phyloP scores from a whole-genome alignment of 2,329 filamentous ascomycete species.

The Orbilia ellipsospora region DNA sequence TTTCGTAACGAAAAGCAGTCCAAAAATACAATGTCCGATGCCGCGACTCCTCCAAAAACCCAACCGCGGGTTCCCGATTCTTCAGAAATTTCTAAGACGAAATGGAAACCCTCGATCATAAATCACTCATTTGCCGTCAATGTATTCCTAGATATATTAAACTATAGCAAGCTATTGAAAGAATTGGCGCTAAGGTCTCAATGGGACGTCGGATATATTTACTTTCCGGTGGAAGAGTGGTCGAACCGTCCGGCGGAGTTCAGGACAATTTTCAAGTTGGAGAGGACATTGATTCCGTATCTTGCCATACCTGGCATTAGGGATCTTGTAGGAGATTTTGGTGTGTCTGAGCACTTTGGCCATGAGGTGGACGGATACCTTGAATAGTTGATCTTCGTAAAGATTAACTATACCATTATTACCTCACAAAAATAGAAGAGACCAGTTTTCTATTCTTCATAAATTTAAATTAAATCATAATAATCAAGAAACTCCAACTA shows the following conservation, averaged over 20 bases:
- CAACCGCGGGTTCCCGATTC: neutral
- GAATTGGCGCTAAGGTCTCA: neutral
- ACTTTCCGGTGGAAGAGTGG: neutral
- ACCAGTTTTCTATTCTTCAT: too few relatives aligned
- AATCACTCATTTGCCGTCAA: slow-evolving; percentile 4
- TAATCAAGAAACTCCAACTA: too few relatives aligned
- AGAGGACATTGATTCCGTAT: neutral
- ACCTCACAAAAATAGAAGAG: too few relatives aligned
- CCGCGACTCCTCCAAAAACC: neutral
- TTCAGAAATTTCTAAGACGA: neutral
- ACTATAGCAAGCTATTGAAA: neutral
- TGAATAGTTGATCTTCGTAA: neutral
- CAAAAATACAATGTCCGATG: slow-evolving; percentile 23
- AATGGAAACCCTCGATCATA: slow-evolving; percentile 1
- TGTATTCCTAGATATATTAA: slow-evolving; percentile 11
- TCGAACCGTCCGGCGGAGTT: neutral
- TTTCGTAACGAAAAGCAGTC: slow-evolving; percentile 7
- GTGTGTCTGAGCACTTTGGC: slow-evolving; percentile 5
- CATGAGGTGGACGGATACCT: slow-evolving; percentile 19
- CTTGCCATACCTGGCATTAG: neutral
- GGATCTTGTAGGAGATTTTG: neutral
- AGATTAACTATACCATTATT: too few relatives aligned
- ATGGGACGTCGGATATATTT: slow-evolving; percentile 3
- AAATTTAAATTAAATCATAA: too few relatives aligned
- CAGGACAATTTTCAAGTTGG: neutral